phyloP scores from a whole-genome alignment of 2,329 filamentous ascomycete genomes.

The Pseudogymnoascus pannorum region DNA sequence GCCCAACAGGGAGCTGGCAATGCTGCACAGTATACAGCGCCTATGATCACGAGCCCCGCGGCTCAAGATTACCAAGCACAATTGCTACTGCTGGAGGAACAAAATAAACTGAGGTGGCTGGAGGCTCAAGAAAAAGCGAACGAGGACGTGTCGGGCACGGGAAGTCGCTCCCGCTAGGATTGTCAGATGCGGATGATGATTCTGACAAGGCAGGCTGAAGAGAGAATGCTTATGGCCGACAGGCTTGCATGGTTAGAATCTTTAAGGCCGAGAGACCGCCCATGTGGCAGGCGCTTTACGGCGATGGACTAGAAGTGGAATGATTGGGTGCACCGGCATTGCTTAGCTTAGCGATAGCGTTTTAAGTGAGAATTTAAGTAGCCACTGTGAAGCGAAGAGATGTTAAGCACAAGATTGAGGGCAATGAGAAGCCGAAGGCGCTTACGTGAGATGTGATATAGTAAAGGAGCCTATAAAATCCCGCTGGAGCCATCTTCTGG shows the following conservation, averaged over 20 bases:
- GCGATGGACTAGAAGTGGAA: background rate
- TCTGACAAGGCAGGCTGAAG: slow-evolving; percentile 82
- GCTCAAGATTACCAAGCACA: slow-evolving; percentile 91
- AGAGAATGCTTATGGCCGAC: slow-evolving; percentile 73
- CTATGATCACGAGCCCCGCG: no score
- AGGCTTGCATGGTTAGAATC: slow-evolving; percentile 72
- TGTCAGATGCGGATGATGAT: slow-evolving; percentile 89
- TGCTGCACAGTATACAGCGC: no score
- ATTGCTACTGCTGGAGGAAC: slow-evolving; percentile 77
- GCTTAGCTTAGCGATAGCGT: background rate
- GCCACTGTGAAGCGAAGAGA: background rate
- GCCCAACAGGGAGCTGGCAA: slow-evolving; percentile 66
- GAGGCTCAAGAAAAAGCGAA: slow-evolving; percentile 72
- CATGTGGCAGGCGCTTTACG: background rate
- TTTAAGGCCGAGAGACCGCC: slow-evolving; percentile 36
- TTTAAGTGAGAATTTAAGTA: background rate
- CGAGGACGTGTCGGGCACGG: no score
- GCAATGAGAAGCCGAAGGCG: background rate
- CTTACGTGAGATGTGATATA: background rate
- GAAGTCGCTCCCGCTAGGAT: no score
- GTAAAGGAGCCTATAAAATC: background rate
- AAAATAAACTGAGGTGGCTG: slow-evolving; percentile 78
- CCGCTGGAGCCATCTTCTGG: background rate
- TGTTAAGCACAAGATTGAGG: background rate
- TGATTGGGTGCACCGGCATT: background rate